Percentiles rank a stretch among this genome's conserved stretches.
phyloP scores from a whole-genome alignment of 2,329 filamentous ascomycete genomes.

The Fusarium oxysporum region DNA sequence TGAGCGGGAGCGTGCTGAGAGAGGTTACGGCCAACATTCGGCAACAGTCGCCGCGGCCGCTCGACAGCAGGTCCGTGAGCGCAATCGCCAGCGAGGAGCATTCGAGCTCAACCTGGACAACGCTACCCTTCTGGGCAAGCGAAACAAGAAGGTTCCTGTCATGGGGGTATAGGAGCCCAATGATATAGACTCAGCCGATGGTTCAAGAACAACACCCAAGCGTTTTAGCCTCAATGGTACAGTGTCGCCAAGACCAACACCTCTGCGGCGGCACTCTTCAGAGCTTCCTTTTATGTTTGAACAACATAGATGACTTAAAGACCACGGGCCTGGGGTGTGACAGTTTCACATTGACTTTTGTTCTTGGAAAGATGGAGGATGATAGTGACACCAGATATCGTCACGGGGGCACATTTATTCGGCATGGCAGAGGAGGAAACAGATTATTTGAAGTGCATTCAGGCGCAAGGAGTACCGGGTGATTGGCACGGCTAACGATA shows the following conservation, averaged over 20 bases:
- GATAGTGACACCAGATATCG: neutral
- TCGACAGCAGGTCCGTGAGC: slow-evolving; percentile 78
- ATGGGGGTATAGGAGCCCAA: slow-evolving; percentile 52
- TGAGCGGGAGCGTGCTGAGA: slow-evolving; percentile 56
- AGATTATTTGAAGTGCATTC: slow-evolving; percentile 33
- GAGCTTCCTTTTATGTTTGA: slow-evolving; percentile 33
- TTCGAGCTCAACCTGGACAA: slow-evolving; percentile 95
- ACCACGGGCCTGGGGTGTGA: neutral
- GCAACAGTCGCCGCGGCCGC: slow-evolving; percentile 86
- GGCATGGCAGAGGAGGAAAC: slow-evolving; percentile 9
- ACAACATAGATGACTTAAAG: slow-evolving; percentile 17
- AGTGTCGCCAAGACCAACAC: slow-evolving; percentile 16
- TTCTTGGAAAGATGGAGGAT: slow-evolving; percentile 25
- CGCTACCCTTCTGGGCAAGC: slow-evolving; percentile 85
- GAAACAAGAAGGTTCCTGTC: slow-evolving; percentile 65
- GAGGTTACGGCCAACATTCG: slow-evolving; percentile 90
- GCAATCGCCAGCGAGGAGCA: slow-evolving; percentile 77
- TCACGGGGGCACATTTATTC: neutral
- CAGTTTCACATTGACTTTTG: slow-evolving; percentile 9
- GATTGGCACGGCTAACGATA: slow-evolving; percentile 14
- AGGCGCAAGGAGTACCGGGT: slow-evolving; percentile 46
- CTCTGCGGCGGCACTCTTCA: slow-evolving; percentile 26
- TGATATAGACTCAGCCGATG: slow-evolving; percentile 12
- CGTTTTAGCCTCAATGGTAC: slow-evolving; percentile 27
- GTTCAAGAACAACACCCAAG: slow-evolving; percentile 7